phyloP scores from a whole-genome alignment of 305 asterid species.

The Fraxinus dipetala region DNA sequence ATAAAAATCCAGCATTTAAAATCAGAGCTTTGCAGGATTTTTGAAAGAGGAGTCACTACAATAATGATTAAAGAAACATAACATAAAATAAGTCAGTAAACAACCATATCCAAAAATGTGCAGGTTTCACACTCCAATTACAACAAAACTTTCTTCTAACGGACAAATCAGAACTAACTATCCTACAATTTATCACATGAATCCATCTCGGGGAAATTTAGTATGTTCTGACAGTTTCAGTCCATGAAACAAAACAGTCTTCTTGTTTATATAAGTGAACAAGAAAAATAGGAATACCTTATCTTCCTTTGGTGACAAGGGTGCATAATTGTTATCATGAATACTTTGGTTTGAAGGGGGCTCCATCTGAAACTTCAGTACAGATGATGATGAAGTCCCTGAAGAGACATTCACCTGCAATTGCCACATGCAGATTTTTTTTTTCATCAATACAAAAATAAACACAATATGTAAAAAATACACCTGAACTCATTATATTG shows the following conservation, averaged over 20 bases:
- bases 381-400: constrained; percentile 59
- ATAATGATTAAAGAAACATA: not conserved
- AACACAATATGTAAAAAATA: not conserved
- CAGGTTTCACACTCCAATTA: not conserved
- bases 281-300: constrained; percentile 42
- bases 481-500: not conserved
- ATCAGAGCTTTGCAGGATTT: not conserved
- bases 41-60: not conserved
- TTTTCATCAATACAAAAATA: constrained; percentile 1
- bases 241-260: not conserved
- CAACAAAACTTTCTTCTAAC: not conserved
- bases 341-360: constrained; percentile 99
- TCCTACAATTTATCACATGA: not conserved
- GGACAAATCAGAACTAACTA: not conserved
- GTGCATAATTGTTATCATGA: constrained; percentile 38
- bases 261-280: not conserved
- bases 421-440: not conserved
- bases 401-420: constrained; percentile 60
- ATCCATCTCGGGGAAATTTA: not conserved
- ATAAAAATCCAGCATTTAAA: not conserved
- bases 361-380: constrained; percentile 67
- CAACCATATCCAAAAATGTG: not conserved
- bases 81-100: not conserved
- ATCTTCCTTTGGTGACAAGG: constrained; percentile 55
- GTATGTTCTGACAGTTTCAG: not conserved